Evolutionary conservation across 2,329 filamentous ascomycete species (phyloP), one percentile per base, ranked within the genome.

Genomic region (Ascomycota sp.): DNA sequence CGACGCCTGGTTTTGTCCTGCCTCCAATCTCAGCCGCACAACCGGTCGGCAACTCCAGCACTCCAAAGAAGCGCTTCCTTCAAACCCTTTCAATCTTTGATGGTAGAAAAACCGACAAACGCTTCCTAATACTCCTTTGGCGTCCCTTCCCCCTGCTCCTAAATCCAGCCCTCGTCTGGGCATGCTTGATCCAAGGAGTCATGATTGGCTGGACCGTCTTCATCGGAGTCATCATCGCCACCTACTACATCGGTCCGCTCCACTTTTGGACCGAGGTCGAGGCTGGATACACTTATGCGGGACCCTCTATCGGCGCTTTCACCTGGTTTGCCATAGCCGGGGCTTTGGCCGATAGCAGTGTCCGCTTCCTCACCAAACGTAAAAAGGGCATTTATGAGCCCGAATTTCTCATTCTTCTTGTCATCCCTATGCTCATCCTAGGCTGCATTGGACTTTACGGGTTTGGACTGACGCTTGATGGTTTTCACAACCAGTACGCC

Each of bases 131-230:
- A 35, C 55, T 75, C 7, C 43, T 70, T 11, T 43, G 73, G n/a
- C 68, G 85, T 3, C 86, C 85, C 0, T 74, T 94, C 31, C 80
- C 80, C 0, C 64, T 94, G 1, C 75, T 92, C 40, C 49, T 77
- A 6, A 85, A 94, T 46, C 85, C 83, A 0, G 80, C 79, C 7
- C 81, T 94, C 40, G 51, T 91, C 25, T 93, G 82, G 79, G 63
- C 60, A 17, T 63, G 61, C 42, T 59, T 94, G 4, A 80, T 85
- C 29, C 85, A 93, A 60, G 85, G 85, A 11, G 70, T 79, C 4
- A 69, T 93, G 45, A 93, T 94, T 43, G 86, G 85, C 38, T 95
- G 86, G 85, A 92, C 85, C 1, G 80, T 94, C 11, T 81, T 94
- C 45, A 86, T 92, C 38, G 78, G 80, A 33, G 75, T 89, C 35